Base-by-base conservation (phyloP, 1,284 basidiomycete species). In the Porodaedalea pini region DNA sequence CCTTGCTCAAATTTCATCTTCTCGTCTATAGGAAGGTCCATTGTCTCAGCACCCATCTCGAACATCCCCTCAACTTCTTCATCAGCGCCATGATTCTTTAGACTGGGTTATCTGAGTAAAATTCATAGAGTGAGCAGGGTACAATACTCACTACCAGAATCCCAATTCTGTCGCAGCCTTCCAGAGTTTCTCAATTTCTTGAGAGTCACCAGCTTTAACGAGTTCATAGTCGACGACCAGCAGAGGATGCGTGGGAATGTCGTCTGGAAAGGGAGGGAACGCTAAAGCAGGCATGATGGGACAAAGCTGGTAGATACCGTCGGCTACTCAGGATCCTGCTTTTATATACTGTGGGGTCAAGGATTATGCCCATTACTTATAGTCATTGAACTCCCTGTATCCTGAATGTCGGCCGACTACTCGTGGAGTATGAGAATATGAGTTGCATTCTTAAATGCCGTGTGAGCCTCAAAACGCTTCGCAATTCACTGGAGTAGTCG, bases 1-100 rank as follows among this genome's bases (percentile, higher is more conserved):
- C 86, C 85, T 66, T 86, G 83, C 64, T 86, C 85, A 61, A 74
- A 87, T 55, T 76, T 75, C 73, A 86, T 70, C 65, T 85, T 84
- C 65, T 88, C 84, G 37, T 80, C 78, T 19, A 81, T 57, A 0
- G 86, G 81, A 0, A 88, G 70, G 2, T 72, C 72, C 72, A 88
- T 79, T 0, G 79, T 81, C 59, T 79, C 78, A 5, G 72, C 72
- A 4, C 82, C 83, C 68, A 86, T 75, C 4, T 78, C 76, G 59
- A 86, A 88, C 82, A 86, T 85, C 2, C 65, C 69, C 51, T 76
- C 69, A 4, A 77, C 80, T 60, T 80, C 75, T 15, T 75, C 66
- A 25, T 80, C 77, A 15, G 74, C 75, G 2, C 77, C 82, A 64
- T 87, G 82, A 65, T 85, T 84, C 66, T 82, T 83, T 44, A 86